Base-by-base conservation (phyloP, 345 rosid genomes). In the Aquilaria yunnanensis region DNA sequence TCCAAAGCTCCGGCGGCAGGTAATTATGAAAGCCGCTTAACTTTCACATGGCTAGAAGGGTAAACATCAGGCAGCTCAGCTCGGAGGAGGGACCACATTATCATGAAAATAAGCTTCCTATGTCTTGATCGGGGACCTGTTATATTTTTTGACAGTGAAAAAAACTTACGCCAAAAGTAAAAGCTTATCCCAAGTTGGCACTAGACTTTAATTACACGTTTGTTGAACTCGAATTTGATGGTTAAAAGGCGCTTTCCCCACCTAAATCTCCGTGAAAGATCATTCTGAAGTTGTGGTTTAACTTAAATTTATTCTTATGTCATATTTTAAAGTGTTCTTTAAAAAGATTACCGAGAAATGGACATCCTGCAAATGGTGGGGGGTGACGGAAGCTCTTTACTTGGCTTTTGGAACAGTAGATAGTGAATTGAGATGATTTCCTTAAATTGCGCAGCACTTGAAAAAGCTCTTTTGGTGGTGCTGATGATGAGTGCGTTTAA, bases 371-470 rank as follows among this genome's bases (percentile, higher is more conserved):
- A 69, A 59, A 69, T 56, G 57, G 68, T 32, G 23, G 23, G 14
- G 4, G 14, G 1, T 23, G 29, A 41, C 30, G 5, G 33, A 46
- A 37, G 49, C 32, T 23, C 23, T 67, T 55, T 62, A 9, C 53
- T 68, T 57, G 62, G 53, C 66, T 75, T 64, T 72, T 64, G 57
- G 65, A 37, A 37, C 8, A 9, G 43, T 37, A 9, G 7, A 37
- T 5, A 37, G 43, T 37, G 43, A 37, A 37, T 23, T 5, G 43
- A 37, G 43, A 59, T 65, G 55, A 11, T 50, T 60, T 56, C 82
- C 75, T 61, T 56, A 72, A 72, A 75, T 75, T 72, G 72, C 78
- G 71, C 73, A 56, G n/a, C 53, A 46, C 68, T 64, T 69, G 64
- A 37, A 16, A n/a, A 46, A 54, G 62, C 72, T 47, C 70, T 65